Evolutionary conservation across 164 flowering plant genomes (phyloP), one percentile per base, ranked within the genome.

Genomic region (Litsea cubeba): DNA sequence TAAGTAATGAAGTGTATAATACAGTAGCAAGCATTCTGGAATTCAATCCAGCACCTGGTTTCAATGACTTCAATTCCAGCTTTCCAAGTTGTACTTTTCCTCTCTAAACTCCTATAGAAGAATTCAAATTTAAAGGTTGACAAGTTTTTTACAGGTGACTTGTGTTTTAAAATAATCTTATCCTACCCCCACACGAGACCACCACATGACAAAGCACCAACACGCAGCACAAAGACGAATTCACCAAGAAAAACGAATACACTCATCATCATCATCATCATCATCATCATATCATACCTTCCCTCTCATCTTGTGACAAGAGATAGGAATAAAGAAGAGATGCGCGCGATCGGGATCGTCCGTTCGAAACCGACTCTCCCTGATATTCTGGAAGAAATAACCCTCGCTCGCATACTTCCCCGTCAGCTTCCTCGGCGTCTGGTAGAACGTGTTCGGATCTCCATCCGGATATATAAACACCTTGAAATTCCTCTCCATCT

Each of bases 361-460:
- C 23, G 98, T 93, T 1, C 88, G 85, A 74, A 95, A 92, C 50
- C 72, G 71, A 76, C 93, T 86, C 82, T 95, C 99, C 70, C 99
- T 71, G 26, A 93, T 91, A 69, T 95, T 95, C 89, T 95, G 97
- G 73, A 95, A 95, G 82, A 95, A 95, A 73, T 88, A 95, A 0
- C 99, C 99, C 75, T 95, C 98, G 78, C 99, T 95, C 2, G 99
- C 88, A 65, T 95, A 95, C 81, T 95, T 95, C 2, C 99, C 98
- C 5, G 99, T 95, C 57, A 93, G 82, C 82, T 93, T 95, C 86
- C 98, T 82, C 40, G 98, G 98, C 23, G 99, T 95, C 85, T 95
- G 99, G 77, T 89, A 95, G 69, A 78, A 95, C 2, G 98, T 93
- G 1, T 92, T 88, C 20, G 92, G 89, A 82, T 93, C 98, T 15